These are phyloP conservation scores for Apocynum venetum DNA, from an alignment of 257 asterid species.

Conservation along the genomic window DNA sequence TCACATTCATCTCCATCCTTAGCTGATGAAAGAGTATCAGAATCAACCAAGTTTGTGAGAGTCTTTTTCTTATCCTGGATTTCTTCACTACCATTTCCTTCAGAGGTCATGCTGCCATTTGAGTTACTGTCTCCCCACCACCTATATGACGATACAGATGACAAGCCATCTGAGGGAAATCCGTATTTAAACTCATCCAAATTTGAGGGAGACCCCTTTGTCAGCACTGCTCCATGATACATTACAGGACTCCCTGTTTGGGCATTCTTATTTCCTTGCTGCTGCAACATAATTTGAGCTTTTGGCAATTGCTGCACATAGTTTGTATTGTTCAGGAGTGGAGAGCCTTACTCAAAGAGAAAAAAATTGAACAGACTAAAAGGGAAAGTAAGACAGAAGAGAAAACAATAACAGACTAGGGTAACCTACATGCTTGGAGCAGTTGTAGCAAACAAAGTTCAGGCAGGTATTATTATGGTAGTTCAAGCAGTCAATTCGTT, in stretches of 20 bases:
- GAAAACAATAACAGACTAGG: neutral
- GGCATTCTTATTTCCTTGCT: constrained; percentile 36
- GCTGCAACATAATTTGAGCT: constrained; percentile 31
- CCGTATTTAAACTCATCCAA: constrained; percentile 74
- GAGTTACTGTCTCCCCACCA: constrained; percentile 64
- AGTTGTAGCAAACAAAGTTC: neutral
- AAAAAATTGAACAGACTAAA: neutral
- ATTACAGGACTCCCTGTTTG: constrained; percentile 27
- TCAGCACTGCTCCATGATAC: constrained; percentile 24
- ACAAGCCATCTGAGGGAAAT: constrained; percentile 67
- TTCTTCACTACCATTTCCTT: neutral
- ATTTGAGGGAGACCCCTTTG: constrained; percentile 27
- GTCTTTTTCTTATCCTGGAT: neutral
- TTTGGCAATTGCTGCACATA: constrained; percentile 25
- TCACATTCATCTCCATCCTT: constrained; percentile 23
- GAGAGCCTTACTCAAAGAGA: constrained; percentile 26
- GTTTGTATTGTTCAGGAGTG: constrained; percentile 31
- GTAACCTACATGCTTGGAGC: neutral
- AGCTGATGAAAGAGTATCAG: neutral
- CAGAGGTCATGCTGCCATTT: constrained; percentile 13
- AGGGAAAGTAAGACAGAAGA: neutral
- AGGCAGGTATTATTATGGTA: neutral
- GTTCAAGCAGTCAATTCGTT: neutral
- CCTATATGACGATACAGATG: constrained; percentile 38
- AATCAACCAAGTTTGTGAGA: neutral